These are phyloP conservation scores for Leccinum fibrillosum DNA, from an alignment of 768 basidiomycete genomes.

Conservation along the genomic window DNA sequence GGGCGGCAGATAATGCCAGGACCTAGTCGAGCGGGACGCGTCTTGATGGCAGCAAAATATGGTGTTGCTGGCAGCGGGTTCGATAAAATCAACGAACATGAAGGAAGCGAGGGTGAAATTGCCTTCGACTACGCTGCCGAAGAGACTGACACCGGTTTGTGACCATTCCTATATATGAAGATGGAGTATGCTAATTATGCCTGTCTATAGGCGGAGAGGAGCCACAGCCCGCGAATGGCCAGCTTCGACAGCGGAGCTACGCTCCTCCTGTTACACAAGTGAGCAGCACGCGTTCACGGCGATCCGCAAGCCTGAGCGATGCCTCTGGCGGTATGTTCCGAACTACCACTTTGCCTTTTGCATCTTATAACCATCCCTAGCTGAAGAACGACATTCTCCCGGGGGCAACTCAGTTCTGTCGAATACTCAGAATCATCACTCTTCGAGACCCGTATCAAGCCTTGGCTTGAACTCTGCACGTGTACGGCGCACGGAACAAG, in stretches of 20 bases:
- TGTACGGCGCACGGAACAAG: slow-evolving; percentile 43
- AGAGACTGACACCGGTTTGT: slow-evolving; percentile 42
- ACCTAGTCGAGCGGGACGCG: slow-evolving; percentile 46
- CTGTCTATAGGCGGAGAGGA: slow-evolving; percentile 30
- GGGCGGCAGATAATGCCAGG: slow-evolving; percentile 43
- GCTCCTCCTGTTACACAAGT: slow-evolving; percentile 33
- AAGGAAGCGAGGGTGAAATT: slow-evolving; percentile 40
- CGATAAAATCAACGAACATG: slow-evolving; percentile 49
- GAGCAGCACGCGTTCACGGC: slow-evolving; percentile 53
- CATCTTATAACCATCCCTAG: slow-evolving; percentile 20
- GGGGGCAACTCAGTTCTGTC: slow-evolving; percentile 13
- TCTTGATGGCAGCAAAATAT: slow-evolving; percentile 41
- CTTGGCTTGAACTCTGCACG: slow-evolving; percentile 39
- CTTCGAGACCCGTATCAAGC: slow-evolving; percentile 43
- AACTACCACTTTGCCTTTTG: slow-evolving; percentile 24
- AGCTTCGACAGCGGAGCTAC: slow-evolving; percentile 27
- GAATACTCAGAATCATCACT: slow-evolving; percentile 21
- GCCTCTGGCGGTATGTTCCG: slow-evolving; percentile 35
- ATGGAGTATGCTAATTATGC: slow-evolving; percentile 18
- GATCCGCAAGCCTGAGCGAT: slow-evolving; percentile 79
- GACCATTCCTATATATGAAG: slow-evolving; percentile 11
- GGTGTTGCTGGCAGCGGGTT: slow-evolving; percentile 32
- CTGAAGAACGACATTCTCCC: slow-evolving; percentile 29
- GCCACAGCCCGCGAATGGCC: slow-evolving; percentile 23
- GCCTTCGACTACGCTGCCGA: slow-evolving; percentile 29